A percentile compares a stretch with the other conserved stretches of the same genome.
phyloP scores from a whole-genome alignment of 306 rosid species.

The Glycine soja region DNA sequence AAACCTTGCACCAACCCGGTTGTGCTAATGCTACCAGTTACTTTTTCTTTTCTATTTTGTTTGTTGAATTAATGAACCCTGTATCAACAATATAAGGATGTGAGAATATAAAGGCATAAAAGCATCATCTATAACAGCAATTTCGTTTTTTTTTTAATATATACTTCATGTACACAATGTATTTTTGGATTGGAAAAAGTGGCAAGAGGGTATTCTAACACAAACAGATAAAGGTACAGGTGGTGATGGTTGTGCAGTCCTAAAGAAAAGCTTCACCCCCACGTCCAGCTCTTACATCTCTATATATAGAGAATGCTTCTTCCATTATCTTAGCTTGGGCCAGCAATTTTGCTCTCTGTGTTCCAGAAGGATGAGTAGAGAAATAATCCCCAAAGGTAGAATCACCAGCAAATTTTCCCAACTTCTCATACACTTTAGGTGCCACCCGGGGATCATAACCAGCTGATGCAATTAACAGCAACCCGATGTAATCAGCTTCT shows the following conservation, averaged over 20 bases:
- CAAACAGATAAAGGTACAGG: background rate
- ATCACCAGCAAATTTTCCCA: constrained; percentile 55
- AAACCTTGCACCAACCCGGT: no score
- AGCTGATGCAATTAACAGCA: constrained; percentile 76
- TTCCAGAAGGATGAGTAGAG: constrained; percentile 75
- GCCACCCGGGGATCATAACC: constrained; percentile 84
- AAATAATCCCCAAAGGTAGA: constrained; percentile 59
- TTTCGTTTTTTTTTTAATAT: no score
- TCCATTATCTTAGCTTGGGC: constrained; percentile 77
- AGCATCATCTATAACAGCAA: no score
- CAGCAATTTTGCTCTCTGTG: constrained; percentile 67
- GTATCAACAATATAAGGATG: no score
- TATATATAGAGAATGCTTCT: constrained; percentile 66
- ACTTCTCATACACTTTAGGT: constrained; percentile 68
- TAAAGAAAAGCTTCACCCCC: constrained; percentile 71
- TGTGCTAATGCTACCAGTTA: no score
- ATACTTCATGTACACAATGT: no score
- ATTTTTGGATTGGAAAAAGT: background rate
- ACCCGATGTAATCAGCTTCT: constrained; percentile 88
- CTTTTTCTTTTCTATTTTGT: no score
- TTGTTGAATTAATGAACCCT: no score
- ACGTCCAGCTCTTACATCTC: constrained; percentile 54
- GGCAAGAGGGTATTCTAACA: background rate
- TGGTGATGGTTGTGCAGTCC: background rate
- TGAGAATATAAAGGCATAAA: no score